Evolutionary conservation across 2,329 filamentous ascomycete species (phyloP), one percentile per base, ranked within the genome.

Genomic region (Sporothrix pseudoabietina): DNA sequence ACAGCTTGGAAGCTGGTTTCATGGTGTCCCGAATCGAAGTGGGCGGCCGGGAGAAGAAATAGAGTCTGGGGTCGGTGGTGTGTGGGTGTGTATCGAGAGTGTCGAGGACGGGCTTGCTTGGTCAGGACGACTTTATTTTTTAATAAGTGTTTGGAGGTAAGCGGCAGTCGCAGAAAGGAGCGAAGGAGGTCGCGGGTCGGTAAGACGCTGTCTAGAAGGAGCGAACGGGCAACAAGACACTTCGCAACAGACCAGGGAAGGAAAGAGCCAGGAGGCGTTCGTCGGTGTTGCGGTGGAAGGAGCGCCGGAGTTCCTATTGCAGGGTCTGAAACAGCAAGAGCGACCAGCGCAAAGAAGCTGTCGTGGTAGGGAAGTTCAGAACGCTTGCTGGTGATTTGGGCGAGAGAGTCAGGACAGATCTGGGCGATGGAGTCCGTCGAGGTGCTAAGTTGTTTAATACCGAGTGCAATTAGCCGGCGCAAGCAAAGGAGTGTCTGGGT

Each of bases 1-100:
- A 88, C 71, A 87, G 81, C 77, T 84, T 85, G 76, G 84, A 83
- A 54, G 86, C 86, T 77, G 86, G 81, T 79, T 82, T 87, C 87
- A 89, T 89, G 75, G 74, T 78, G 77, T 77, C 54, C 32, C 52
- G 47, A 30, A 9, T 52, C 41, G 44, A 68, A 44, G 69, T 49
- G 59, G 41, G 35, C 30, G 44, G 26, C 41, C 63, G 66, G 47
- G 47, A 71, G 44, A 71, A 73, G 55, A 71, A 39, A 68, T 55
- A 63, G 55, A 22, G 30, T 49, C 47, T 49, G n/a, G 47, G 19
- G 52, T 14, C 22, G 12, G 49, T 8, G 12, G 22, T 26, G 10
- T 22, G 22, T 30, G 52, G 52, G 52, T 55, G 52, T 55, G 22
- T 49, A 49, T 55, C 22, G 39, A 65, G 39, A 6, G 39, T 30